Evolutionary conservation across 2,329 filamentous ascomycete species (phyloP).

Genomic region (Pyricularia grisea): DNA sequence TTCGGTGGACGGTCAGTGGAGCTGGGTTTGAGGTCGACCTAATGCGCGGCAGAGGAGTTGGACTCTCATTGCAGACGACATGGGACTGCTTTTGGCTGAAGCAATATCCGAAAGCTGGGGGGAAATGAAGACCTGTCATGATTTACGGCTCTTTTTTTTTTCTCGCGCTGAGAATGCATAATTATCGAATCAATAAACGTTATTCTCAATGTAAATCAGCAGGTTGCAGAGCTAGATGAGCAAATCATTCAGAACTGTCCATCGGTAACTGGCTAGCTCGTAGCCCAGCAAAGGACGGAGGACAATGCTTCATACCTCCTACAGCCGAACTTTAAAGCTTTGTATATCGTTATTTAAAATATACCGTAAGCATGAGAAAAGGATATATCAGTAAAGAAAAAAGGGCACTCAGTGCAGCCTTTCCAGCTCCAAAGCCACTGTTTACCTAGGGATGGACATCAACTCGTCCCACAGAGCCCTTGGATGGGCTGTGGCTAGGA

Average conservation of each 20-base stretch:
- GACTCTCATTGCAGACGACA: neutral
- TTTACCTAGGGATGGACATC: too few relatives aligned
- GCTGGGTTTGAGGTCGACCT: neutral
- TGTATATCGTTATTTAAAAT: too few relatives aligned
- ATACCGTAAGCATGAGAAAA: too few relatives aligned
- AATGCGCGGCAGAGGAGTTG: neutral
- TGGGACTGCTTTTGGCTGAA: neutral
- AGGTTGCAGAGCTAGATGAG: neutral
- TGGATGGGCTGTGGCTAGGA: too few relatives aligned
- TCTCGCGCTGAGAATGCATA: neutral
- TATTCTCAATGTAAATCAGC: neutral
- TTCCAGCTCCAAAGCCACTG: too few relatives aligned
- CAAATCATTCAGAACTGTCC: neutral
- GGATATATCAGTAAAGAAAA: too few relatives aligned
- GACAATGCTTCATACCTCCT: too few relatives aligned
- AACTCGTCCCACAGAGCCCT: too few relatives aligned
- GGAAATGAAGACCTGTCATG: neutral
- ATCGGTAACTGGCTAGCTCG: neutral
- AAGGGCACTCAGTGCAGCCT: too few relatives aligned
- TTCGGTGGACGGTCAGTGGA: neutral
- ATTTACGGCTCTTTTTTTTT: neutral
- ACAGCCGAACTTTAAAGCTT: too few relatives aligned
- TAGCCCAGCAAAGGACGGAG: too few relatives aligned
- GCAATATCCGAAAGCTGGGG: neutral
- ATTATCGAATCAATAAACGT: neutral